Conservation (phyloP, 495 filamentous ascomycete species). For the Polyplosphaeria fusca region DNA sequence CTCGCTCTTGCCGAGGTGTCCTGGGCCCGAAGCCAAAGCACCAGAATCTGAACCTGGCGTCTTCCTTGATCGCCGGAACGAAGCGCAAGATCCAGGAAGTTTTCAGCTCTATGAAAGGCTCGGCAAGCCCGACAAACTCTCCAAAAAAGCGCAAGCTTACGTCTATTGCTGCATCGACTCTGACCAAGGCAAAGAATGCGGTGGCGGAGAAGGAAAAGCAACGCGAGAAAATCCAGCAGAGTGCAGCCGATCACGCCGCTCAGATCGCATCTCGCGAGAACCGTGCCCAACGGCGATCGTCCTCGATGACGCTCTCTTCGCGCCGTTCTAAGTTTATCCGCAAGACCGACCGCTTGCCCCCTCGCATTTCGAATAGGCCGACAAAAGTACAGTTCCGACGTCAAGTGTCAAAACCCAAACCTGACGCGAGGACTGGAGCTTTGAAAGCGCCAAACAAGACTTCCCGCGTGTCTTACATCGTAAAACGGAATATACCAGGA, state of each 20-base stretch:
- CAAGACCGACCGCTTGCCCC: background rate
- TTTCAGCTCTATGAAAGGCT: slow-evolving; percentile 13
- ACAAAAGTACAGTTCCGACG: slow-evolving; percentile 2
- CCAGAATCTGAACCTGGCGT: slow-evolving; percentile 2
- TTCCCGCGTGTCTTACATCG: background rate
- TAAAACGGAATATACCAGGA: background rate
- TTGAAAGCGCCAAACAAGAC: slow-evolving; percentile 4
- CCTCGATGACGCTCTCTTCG: slow-evolving; percentile 17
- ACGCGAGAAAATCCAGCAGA: slow-evolving; percentile 12
- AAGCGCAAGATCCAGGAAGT: slow-evolving; percentile 32
- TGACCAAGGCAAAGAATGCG: slow-evolving; percentile 25
- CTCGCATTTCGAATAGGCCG: background rate
- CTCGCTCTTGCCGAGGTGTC: slow-evolving; percentile 44
- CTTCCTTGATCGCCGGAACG: slow-evolving; percentile 20
- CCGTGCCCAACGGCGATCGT: slow-evolving; percentile 17
- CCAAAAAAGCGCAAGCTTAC: slow-evolving; percentile 24
- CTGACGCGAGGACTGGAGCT: background rate
- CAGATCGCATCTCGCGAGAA: slow-evolving; percentile 21
- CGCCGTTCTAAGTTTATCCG: background rate
- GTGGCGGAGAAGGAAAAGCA: slow-evolving; percentile 7
- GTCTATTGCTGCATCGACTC: slow-evolving; percentile 8
- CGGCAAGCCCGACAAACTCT: slow-evolving; percentile 4
- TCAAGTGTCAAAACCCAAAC: background rate
- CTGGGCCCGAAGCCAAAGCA: slow-evolving; percentile 41
- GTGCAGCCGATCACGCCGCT: slow-evolving; percentile 11